Conservation (phyloP, 257 asterid species). For the Orobanche coerulescens region DNA sequence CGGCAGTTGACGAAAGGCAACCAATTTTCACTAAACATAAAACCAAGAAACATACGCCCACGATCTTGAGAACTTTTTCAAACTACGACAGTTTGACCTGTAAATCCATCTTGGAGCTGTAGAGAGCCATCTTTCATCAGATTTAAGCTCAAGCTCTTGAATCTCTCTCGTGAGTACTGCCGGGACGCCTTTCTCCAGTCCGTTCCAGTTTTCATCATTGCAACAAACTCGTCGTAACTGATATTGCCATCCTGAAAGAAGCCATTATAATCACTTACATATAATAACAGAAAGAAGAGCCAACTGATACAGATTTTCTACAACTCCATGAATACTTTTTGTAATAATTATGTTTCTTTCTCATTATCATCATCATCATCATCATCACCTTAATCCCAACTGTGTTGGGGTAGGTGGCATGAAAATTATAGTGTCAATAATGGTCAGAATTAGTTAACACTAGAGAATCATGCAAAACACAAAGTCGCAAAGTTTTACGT, state of each 20-base stretch:
- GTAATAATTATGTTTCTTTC: too few relatives aligned
- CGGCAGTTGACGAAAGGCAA: not conserved
- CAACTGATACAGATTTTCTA: not conserved
- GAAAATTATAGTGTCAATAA: too few relatives aligned
- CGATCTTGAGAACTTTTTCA: conserved; percentile 19
- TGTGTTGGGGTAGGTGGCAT: too few relatives aligned
- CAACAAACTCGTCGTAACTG: conserved; percentile 79
- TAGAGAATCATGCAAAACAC: too few relatives aligned
- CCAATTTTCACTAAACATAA: too few relatives aligned
- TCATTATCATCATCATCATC: too few relatives aligned
- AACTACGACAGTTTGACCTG: conserved; percentile 61
- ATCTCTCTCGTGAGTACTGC: conserved; percentile 85
- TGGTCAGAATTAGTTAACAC: too few relatives aligned
- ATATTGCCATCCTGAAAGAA: conserved; percentile 64
- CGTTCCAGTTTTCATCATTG: conserved; percentile 89
- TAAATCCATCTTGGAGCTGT: conserved; percentile 74
- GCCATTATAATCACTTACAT: not conserved
- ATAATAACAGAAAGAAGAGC: not conserved
- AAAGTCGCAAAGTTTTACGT: too few relatives aligned
- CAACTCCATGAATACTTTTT: not conserved
- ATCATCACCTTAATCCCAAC: too few relatives aligned
- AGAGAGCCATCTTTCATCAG: conserved; percentile 85
- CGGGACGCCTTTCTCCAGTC: conserved; percentile 95
- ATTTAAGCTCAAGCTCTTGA: conserved; percentile 79
- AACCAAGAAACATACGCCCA: not conserved